A percentile compares a stretch with the other conserved stretches of the same genome.
These are phyloP conservation scores for Cicer pinnatifidum DNA, from an alignment of 306 rosid species.

Conservation along the genomic window DNA sequence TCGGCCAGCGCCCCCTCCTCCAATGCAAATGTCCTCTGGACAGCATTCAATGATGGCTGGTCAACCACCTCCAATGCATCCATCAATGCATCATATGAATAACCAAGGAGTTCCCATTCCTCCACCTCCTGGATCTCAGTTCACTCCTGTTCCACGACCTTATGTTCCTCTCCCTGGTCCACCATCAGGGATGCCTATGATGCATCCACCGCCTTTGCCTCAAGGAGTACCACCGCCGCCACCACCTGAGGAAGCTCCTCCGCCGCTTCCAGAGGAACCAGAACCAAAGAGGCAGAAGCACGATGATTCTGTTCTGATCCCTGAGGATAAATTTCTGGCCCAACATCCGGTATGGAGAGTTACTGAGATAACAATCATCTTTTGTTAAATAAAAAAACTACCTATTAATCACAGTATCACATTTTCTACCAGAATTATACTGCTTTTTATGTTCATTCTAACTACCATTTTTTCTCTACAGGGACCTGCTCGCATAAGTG, in stretches of 20 bases:
- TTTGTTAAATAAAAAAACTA: not conserved
- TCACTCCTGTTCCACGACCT: slow-evolving; percentile 65
- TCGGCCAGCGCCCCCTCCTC: slow-evolving; percentile 70
- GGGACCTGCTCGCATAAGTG: slow-evolving; percentile 76
- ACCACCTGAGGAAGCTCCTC: slow-evolving; percentile 97
- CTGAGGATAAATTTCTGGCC: slow-evolving; percentile 91
- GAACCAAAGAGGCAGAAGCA: slow-evolving; percentile 91
- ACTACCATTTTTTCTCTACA: slow-evolving; percentile 44
- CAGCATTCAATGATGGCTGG: slow-evolving; percentile 65
- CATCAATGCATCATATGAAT: slow-evolving; percentile 57
- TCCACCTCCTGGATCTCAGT: slow-evolving; percentile 94
- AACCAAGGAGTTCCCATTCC: slow-evolving; percentile 68
- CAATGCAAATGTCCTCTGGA: slow-evolving; percentile 67
- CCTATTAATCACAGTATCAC: not conserved
- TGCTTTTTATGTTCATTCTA: slow-evolving; percentile 4
- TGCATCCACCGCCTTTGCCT: slow-evolving; percentile 87
- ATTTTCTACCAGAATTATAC: not conserved
- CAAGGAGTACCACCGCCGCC: slow-evolving; percentile 89
- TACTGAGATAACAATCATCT: slow-evolving; percentile 12
- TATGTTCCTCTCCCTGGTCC: slow-evolving; percentile 61
- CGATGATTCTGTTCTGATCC: slow-evolving; percentile 80
- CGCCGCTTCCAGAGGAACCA: slow-evolving; percentile 94
- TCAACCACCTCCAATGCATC: slow-evolving; percentile 68
- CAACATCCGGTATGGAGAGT: slow-evolving; percentile 70
- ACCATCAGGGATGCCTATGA: slow-evolving; percentile 73